Conservation (phyloP, 2,329 filamentous ascomycete genomes). For the Davidsoniella australis region DNA sequence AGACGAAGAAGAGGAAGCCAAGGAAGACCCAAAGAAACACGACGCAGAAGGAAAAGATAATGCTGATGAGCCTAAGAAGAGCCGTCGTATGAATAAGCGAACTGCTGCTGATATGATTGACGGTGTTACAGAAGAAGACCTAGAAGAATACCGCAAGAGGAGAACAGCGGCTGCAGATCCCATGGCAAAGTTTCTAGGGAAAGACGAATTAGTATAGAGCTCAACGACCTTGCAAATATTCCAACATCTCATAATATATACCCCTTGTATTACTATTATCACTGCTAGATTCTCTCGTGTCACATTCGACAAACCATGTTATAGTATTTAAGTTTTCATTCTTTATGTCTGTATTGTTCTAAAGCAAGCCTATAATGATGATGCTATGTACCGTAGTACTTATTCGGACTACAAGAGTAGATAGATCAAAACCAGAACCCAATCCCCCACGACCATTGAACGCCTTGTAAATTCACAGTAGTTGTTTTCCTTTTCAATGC, state of each 20-base stretch:
- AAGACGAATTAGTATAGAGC: slow-evolving; percentile 41
- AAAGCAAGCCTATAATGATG: too few relatives aligned
- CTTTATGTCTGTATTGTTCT: background rate
- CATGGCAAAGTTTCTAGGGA: slow-evolving; percentile 67
- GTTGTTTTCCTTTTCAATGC: too few relatives aligned
- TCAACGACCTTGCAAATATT: too few relatives aligned
- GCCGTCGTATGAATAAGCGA: slow-evolving; percentile 36
- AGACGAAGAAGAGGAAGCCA: slow-evolving; percentile 17
- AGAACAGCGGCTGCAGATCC: slow-evolving; percentile 61
- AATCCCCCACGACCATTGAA: too few relatives aligned
- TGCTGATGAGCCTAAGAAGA: slow-evolving; percentile 17
- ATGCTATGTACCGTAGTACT: too few relatives aligned
- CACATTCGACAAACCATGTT: too few relatives aligned
- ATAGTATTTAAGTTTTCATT: background rate
- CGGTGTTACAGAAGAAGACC: slow-evolving; percentile 63
- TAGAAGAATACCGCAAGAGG: slow-evolving; percentile 72
- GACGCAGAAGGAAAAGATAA: slow-evolving; percentile 16
- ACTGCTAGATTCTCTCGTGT: too few relatives aligned
- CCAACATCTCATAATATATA: too few relatives aligned
- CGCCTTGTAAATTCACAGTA: too few relatives aligned
- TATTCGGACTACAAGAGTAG: too few relatives aligned
- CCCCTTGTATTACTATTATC: too few relatives aligned
- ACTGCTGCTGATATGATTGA: slow-evolving; percentile 63
- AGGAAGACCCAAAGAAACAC: slow-evolving; percentile 16
- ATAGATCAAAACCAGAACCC: too few relatives aligned